Evolutionary conservation across 352 stramenopile species (phyloP).

Genomic region (Blastocystis sp.): DNA sequence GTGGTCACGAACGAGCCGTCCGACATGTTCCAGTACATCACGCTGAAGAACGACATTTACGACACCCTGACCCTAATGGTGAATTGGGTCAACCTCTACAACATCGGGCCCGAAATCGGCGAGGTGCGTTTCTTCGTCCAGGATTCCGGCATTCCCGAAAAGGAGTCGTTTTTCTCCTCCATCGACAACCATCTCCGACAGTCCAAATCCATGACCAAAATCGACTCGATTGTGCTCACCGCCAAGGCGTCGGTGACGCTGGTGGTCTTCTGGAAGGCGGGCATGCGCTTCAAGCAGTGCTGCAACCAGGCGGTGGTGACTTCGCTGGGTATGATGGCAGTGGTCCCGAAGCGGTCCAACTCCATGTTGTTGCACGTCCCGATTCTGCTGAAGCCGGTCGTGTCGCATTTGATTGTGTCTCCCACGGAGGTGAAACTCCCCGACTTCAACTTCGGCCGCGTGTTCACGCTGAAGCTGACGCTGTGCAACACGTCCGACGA

Average conservation of each 20-base stretch:
- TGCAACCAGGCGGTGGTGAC: not conserved
- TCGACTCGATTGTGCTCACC: constrained; percentile 3
- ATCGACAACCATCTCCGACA: not conserved
- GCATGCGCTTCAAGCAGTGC: not conserved
- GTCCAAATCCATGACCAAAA: not conserved
- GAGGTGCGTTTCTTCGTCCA: constrained; percentile 15
- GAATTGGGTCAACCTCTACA: constrained; percentile 44
- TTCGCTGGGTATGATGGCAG: constrained; percentile 17
- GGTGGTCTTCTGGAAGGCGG: constrained; percentile 29
- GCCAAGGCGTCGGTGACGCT: not conserved
- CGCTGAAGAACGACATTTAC: constrained; percentile 38
- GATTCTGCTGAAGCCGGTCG: constrained; percentile 19
- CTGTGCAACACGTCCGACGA: constrained; percentile 31
- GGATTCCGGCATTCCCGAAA: not conserved
- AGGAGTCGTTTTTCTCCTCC: not conserved
- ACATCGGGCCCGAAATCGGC: constrained; percentile 59
- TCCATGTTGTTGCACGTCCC: constrained; percentile 2
- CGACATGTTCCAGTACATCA: not conserved
- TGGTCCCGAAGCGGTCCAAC: not conserved
- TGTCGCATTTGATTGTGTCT: constrained; percentile 10
- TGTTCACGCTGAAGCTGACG: constrained; percentile 11
- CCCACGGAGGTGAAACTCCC: not conserved
- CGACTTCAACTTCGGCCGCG: constrained; percentile 23
- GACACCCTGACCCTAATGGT: constrained; percentile 6
- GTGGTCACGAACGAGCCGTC: not conserved